Base-by-base conservation (phyloP, 2,329 filamentous ascomycete genomes). In the Gaeumannomyces tritici region DNA sequence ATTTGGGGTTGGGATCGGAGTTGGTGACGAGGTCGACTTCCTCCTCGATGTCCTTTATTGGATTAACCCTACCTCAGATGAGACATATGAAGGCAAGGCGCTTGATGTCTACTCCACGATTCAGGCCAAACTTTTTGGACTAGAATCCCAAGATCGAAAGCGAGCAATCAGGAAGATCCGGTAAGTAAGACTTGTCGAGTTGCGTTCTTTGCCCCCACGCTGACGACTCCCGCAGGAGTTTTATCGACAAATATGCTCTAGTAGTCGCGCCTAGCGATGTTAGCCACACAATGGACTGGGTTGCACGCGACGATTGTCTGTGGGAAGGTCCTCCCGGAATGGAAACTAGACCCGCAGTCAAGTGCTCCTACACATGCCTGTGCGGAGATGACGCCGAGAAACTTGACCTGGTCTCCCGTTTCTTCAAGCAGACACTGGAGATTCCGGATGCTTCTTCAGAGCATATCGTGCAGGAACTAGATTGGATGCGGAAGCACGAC, bases 341-440 rank as follows among this genome's bases (percentile, higher is more conserved):
- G 63, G 9, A 13, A 4, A 61, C 64, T 2, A 66, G 57, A 24
- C 35, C 13, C 27, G 55, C 35, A 7, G 26, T 65, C 6, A 12
- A 60, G 33, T 27, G n/a, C 11, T 21, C 57, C 5, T 67, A 66
- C 27, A 7, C 54, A 15, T 29, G 51, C 1, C 58, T 15, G 27
- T 57, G 28, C 60, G 13, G 13, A 8, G 9, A 29, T 27, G 31
- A 57, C 12, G 7, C 28, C 11, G 26, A 9, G 6, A 47, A 62
- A 12, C 31, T 24, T 12, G 13, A 21, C 15, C 13, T 59, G 11
- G 15, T 64, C 9, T 51, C 61, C 42, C 18, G 28, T 8, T 56
- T 66, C n/a, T 64, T 67, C 57, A 51, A n/a, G n/a, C 24, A 55
- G 1, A 64, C 60, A 0, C 29, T 67, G 11, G 59, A 24, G 12